phyloP scores from a whole-genome alignment of 2,329 filamentous ascomycete genomes.

The Cladosporium velox region DNA sequence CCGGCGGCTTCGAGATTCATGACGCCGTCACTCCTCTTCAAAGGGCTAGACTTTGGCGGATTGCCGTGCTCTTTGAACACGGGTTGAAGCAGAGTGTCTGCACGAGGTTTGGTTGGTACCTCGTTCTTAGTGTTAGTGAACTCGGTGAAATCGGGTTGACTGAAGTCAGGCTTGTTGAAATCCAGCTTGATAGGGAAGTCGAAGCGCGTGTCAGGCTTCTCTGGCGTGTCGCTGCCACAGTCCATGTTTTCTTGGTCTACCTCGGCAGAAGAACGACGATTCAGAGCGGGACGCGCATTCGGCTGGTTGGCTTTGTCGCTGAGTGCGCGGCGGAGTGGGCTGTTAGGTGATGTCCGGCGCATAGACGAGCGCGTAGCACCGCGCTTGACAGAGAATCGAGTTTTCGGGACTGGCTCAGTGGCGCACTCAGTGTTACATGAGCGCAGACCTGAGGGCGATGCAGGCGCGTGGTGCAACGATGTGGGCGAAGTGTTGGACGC shows the following conservation, averaged over 20 bases:
- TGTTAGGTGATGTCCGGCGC: conserved; percentile 71
- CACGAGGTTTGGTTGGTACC: conserved; percentile 38
- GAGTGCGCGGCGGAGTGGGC: conserved; percentile 76
- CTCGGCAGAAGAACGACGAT: conserved; percentile 51
- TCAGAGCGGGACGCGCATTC: conserved; percentile 62
- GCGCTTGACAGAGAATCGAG: conserved; percentile 42
- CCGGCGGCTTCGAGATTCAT: conserved; percentile 82
- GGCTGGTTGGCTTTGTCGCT: conserved; percentile 69
- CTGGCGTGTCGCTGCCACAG: conserved; percentile 30
- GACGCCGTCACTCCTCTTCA: conserved; percentile 88
- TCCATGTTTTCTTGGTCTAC: conserved; percentile 44
- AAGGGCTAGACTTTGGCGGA: conserved; percentile 70
- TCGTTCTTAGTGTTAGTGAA: conserved; percentile 2
- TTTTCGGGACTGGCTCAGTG: conserved; percentile 43
- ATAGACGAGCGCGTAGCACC: conserved; percentile 37
- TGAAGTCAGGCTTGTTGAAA: conserved; percentile 39
- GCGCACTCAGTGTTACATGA: conserved; percentile 45
- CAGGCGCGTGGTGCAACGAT: conserved; percentile 35
- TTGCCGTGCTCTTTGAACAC: conserved; percentile 48
- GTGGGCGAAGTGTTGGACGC: conserved; percentile 46
- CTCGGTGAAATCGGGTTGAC: background rate
- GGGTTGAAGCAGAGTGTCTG: conserved; percentile 49
- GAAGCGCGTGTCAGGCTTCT: conserved; percentile 32
- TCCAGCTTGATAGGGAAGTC: conserved; percentile 52
- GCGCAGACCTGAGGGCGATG: conserved; percentile 47